Base-by-base conservation (phyloP, 2,329 filamentous ascomycete species). In the Hypoxylon sp. region DNA sequence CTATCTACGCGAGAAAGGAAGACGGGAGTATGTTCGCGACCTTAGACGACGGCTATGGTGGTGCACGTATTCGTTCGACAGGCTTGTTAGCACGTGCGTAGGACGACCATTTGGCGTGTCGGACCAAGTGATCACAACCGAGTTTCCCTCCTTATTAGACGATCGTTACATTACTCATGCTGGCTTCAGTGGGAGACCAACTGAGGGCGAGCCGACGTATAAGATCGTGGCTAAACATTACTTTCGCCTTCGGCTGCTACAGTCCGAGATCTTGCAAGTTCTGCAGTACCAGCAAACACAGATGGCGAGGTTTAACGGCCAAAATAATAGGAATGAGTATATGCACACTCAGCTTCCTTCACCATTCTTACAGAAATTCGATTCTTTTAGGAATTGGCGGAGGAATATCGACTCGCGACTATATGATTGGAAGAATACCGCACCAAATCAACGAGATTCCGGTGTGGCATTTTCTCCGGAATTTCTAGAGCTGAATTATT, bases 91-190 rank as follows among this genome's bases (percentile, higher is more conserved):
- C 73, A 94, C 93, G 20, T 97, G 94, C 71, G 94, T 98, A 24
- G 94, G 94, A 37, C 85, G 94, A 57, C 95, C 94, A 6, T 96
- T 97, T 73, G 94, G 94, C 28, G 93, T 98, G 67, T 94, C 91
- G n/a, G 95, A 98, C 79, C 92, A 97, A 75, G 92, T 97, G 67
- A 92, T 98, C 72, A 98, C 94, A 13, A 97, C 94, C 0, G 93
- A 97, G 73, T 96, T 97, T 68, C 94, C 94, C 1, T 97, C 93
- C 3, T 78, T 94, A 56, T 82, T 97, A 39, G 94, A 97, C 72
- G 94, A 98, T 77, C 86, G 88, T 64, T 94, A 91, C 74, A 97
- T 98, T 72, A 97, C 93, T 0, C 87, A 89, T 7, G 83, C 84
- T 17, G 94, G 94, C 8, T 90, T 97, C 70, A 72, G 87, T 30